Evolutionary conservation across 495 filamentous ascomycete species (phyloP).

Genomic region (Hypoxylon rickii): DNA sequence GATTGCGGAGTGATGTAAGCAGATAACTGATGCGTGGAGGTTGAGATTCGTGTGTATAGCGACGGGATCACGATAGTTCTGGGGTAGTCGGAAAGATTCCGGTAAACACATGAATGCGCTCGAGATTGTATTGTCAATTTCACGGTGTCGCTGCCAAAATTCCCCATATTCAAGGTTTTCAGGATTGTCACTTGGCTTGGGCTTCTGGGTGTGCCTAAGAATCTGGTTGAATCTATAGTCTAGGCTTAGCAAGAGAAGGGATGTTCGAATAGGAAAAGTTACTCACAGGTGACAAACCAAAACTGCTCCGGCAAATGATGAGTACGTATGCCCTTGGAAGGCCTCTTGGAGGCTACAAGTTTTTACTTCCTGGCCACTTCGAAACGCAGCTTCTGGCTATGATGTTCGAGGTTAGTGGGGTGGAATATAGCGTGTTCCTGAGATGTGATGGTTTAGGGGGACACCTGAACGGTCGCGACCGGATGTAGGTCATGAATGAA

Average conservation of each 20-base stretch:
- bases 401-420: conserved; percentile 12
- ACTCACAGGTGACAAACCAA: conserved; percentile 44
- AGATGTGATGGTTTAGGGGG: neutral
- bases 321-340: conserved; percentile 44
- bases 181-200: conserved; percentile 44
- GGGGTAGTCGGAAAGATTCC: conserved; percentile 45
- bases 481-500: neutral
- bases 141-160: conserved; percentile 53
- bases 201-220: conserved; percentile 47
- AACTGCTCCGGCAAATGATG: conserved; percentile 45
- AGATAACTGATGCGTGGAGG: conserved; percentile 49
- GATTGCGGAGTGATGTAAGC: conserved; percentile 48
- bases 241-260: conserved; percentile 9
- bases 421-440: neutral
- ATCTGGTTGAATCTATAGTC: conserved; percentile 42
- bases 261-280: neutral
- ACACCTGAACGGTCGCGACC: too few relatives aligned
- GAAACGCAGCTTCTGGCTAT: conserved; percentile 48
- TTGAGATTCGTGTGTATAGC: conserved; percentile 52
- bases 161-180: conserved; percentile 44
- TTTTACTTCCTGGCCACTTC: conserved; percentile 39
- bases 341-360: conserved; percentile 41
- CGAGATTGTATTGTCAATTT: conserved; percentile 51
- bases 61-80: conserved; percentile 40
- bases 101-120: conserved; percentile 54